Percentiles rank a stretch among this genome's conserved stretches.
Evolutionary conservation across 192 early-diverging fungal genomes (phyloP).

Genomic region (Backusella tuberculispora): DNA sequence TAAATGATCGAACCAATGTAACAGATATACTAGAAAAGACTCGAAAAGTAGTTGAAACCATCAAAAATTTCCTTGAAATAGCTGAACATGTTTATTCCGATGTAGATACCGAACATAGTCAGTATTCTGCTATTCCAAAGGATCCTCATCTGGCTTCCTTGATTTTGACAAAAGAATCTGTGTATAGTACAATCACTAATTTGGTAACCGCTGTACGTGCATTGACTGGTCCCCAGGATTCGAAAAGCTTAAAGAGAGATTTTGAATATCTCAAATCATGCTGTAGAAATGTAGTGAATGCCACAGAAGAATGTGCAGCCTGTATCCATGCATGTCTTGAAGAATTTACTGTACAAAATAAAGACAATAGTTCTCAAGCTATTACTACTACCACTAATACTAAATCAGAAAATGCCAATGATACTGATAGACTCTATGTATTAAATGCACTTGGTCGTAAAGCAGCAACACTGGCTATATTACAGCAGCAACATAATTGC

Average conservation of each 20-base stretch:
- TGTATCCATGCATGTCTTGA: conserved; percentile 25
- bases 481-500: conserved; percentile 25
- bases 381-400: neutral
- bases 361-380: neutral
- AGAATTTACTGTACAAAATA: conserved; percentile 3
- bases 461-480: conserved; percentile 31
- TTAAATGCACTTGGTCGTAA: conserved; percentile 39
- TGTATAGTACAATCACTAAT: conserved; percentile 42
- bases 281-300: conserved; percentile 22
- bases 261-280: conserved; percentile 29
- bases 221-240: conserved; percentile 22
- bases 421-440: conserved; percentile 27
- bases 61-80: conserved; percentile 34
- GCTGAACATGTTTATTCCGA: conserved; percentile 40
- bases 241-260: conserved; percentile 14
- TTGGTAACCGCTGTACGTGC: conserved; percentile 41
- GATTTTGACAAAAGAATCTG: conserved; percentile 39
- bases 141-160: conserved; percentile 39
- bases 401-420: conserved; percentile 22
- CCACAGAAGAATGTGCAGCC: conserved; percentile 21
- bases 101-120: conserved; percentile 27
- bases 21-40: conserved; percentile 40
- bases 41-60: conserved; percentile 38
- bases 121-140: conserved; percentile 28
- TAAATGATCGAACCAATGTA: conserved; percentile 10